These are phyloP conservation scores for Bombardia bombarda DNA, from an alignment of 495 filamentous ascomycete species.

Conservation along the genomic window DNA sequence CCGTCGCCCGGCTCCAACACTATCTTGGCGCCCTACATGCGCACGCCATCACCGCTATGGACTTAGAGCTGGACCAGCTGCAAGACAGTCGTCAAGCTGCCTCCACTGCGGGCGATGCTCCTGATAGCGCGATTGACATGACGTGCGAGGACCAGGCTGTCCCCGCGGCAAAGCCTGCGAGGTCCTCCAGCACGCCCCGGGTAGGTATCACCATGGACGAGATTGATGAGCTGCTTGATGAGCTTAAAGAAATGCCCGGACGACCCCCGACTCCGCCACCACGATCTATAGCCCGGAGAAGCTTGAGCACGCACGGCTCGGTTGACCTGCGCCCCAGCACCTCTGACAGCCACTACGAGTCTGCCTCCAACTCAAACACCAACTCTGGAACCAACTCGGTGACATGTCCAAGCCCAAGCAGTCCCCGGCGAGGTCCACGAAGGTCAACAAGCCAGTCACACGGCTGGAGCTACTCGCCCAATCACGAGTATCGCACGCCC, in stretches of 20 bases:
- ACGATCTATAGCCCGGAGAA: constrained; percentile 23
- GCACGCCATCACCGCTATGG: constrained; percentile 18
- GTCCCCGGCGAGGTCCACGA: too few species aligned
- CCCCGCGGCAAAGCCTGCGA: constrained; percentile 6
- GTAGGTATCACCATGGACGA: constrained; percentile 11
- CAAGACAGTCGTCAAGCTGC: constrained; percentile 4
- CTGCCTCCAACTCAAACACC: neutral
- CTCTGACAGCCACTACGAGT: constrained; percentile 1
- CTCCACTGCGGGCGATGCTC: constrained; percentile 26
- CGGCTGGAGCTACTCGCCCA: neutral
- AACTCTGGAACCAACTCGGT: neutral
- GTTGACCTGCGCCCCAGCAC: constrained; percentile 4
- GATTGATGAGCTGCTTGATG: constrained; percentile 30
- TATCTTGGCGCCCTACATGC: constrained; percentile 27
- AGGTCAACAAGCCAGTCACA: neutral
- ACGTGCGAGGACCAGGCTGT: constrained; percentile 16
- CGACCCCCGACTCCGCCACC: constrained; percentile 32
- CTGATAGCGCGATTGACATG: constrained; percentile 37
- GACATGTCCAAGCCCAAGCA: neutral
- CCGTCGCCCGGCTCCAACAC: constrained; percentile 21
- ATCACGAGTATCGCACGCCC: neutral
- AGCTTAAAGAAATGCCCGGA: constrained; percentile 24
- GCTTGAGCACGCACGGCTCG: constrained; percentile 3
- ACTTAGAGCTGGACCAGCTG: constrained; percentile 10
- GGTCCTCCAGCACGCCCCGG: constrained; percentile 1